phyloP scores from a whole-genome alignment of 2,329 filamentous ascomycete genomes.

The Penicillium frequentans region DNA sequence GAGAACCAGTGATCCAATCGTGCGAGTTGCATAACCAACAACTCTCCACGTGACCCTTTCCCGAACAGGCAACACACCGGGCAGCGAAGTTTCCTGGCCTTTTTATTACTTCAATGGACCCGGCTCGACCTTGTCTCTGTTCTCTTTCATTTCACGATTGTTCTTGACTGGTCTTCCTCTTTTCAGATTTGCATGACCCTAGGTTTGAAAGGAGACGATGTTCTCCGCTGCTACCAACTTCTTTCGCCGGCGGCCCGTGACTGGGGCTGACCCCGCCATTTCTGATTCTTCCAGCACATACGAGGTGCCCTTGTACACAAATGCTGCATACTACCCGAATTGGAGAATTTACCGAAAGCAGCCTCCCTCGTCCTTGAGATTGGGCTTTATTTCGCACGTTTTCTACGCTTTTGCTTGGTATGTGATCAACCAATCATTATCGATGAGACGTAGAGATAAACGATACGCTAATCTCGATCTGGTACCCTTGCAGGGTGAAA shows the following conservation, averaged over 20 bases:
- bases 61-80: conserved; percentile 19
- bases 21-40: background rate
- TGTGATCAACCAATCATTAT: conserved; percentile 22
- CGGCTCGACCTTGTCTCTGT: background rate
- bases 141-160: background rate
- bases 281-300: conserved; percentile 22
- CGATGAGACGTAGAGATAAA: conserved; percentile 14
- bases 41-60: conserved; percentile 20
- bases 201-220: conserved; percentile 6
- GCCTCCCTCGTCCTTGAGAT: conserved; percentile 71
- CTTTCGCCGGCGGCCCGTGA: conserved; percentile 16
- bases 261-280: conserved; percentile 16
- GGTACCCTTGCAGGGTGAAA: conserved; percentile 55
- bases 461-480: conserved; percentile 24
- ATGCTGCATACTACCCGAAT: conserved; percentile 85
- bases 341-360: conserved; percentile 70
- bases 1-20: conserved; percentile 1
- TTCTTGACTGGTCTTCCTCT: background rate
- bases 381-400: conserved; percentile 75
- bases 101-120: conserved; percentile 4
- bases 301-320: conserved; percentile 51
- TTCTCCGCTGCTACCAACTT: conserved; percentile 18
- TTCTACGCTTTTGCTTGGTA: conserved; percentile 78
- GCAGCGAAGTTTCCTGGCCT: background rate
- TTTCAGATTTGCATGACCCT: background rate